These are phyloP conservation scores for Fusarium temperatum DNA, from an alignment of 2,329 filamentous ascomycete genomes.

Conservation along the genomic window DNA sequence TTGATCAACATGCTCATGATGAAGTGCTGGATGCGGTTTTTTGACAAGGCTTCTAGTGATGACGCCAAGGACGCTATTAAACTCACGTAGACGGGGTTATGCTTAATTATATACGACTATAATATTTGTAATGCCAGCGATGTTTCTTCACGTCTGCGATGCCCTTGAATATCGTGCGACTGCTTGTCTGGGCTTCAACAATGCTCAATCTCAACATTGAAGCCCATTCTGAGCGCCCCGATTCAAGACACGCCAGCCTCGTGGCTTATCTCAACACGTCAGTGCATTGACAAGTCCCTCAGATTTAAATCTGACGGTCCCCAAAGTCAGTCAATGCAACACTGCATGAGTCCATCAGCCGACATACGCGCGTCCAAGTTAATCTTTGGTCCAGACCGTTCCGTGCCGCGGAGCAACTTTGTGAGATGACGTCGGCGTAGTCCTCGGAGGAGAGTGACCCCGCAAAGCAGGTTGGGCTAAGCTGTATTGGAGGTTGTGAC, in stretches of 20 bases:
- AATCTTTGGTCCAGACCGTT: not conserved
- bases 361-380: not conserved
- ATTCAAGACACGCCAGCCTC: not conserved
- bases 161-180: not conserved
- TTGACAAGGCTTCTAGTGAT: constrained; percentile 13
- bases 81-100: constrained; percentile 22
- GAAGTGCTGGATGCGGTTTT: constrained; percentile 15
- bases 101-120: constrained; percentile 13
- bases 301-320: not conserved
- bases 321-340: not conserved
- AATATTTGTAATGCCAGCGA: constrained; percentile 20
- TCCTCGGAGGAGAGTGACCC: not conserved
- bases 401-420: not conserved
- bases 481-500: not conserved
- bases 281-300: not conserved
- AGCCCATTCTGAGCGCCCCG: not conserved
- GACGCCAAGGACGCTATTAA: constrained; percentile 32
- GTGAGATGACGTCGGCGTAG: not conserved
- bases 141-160: not conserved
- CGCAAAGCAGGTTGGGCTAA: not conserved
- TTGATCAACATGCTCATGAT: constrained; percentile 27
- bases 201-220: not conserved
- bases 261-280: constrained; percentile 1
- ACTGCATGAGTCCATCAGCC: not conserved
- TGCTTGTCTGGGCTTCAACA: not conserved